These are phyloP conservation scores for Backusella morwellensis DNA, from an alignment of 192 early-diverging fungal genomes.

Conservation along the genomic window DNA sequence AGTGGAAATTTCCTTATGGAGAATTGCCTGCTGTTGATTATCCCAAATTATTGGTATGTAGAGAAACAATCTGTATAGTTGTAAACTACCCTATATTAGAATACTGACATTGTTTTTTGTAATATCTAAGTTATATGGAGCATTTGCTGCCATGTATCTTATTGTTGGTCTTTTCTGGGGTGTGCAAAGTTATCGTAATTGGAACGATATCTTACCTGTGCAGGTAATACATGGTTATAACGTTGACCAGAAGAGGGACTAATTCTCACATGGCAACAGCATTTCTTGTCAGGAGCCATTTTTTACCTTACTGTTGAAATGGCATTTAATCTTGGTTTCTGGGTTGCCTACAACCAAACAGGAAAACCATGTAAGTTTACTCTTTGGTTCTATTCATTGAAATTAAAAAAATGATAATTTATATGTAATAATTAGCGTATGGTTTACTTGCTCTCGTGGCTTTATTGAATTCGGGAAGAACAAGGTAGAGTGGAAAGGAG, in stretches of 20 bases:
- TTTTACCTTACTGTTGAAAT: conserved; percentile 88
- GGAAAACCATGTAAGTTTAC: conserved; percentile 56
- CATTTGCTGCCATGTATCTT: conserved; percentile 72
- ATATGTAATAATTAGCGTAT: conserved; percentile 42
- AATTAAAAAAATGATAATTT: background rate
- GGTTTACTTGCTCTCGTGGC: conserved; percentile 71
- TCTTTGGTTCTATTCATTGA: conserved; percentile 28
- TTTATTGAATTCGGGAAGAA: conserved; percentile 84
- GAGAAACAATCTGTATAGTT: background rate
- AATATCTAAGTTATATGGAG: conserved; percentile 66
- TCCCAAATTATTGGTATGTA: conserved; percentile 75
- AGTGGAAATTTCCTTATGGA: conserved; percentile 81
- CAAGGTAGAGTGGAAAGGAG: conserved; percentile 28
- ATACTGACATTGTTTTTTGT: background rate
- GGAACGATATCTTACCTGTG: conserved; percentile 87
- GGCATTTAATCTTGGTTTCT: conserved; percentile 89
- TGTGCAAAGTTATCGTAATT: conserved; percentile 71
- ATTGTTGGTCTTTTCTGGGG: conserved; percentile 77
- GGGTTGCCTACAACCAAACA: conserved; percentile 65
- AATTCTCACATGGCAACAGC: conserved; percentile 30
- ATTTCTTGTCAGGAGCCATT: conserved; percentile 83
- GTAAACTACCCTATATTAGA: background rate
- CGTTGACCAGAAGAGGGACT: background rate
- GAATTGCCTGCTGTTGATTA: conserved; percentile 82
- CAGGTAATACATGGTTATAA: conserved; percentile 46